Evolutionary conservation across 495 filamentous ascomycete species (phyloP), one percentile per base, ranked within the genome.

Genomic region (Letharia lupina): DNA sequence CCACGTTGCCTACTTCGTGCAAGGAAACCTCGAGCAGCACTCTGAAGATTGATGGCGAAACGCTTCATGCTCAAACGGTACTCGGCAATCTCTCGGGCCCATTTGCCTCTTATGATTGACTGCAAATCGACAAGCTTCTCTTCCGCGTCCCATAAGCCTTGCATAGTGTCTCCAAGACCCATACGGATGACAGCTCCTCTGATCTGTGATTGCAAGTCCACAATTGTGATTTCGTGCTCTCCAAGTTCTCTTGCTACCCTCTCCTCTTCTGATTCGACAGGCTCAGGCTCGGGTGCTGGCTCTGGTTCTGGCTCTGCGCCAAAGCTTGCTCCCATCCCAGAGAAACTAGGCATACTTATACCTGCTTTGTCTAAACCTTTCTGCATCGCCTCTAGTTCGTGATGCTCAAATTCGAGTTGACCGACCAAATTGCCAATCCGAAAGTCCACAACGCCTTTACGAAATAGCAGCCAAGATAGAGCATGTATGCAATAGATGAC

Each of bases 401-500:
- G 91, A 74, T 97, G 91, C 69, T 96, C 96, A 70, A 99, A 99
- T 73, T 98, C 90, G 20, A 99, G 82, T 73, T 98, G 92, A 39
- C 95, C 95, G 66, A 99, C 91, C 56, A 99, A 82, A 71, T 99
- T 99, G n/a, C 93, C 95, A 75, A 99, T 98, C 13, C 93, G 86
- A 77, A 98, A 97, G 70, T 91, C 89, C 37, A 97, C 87, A 57
- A 99, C 89, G 1, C 93, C 93, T 73, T 96, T 96, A 59, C 95
- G 86, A 77, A 89, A 97, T 10, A 99, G 83, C 48, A 98, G 79
- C 91, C 93, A 99, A 70, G 93, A 96, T 18, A 98, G 77, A 3
- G 95, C 95, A 74, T 99, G 95, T 65, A 99, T 92, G 75, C 95
- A 97, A 77, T 99, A 94, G 67, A 99, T 98, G 71, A 97, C 95